phyloP scores from a whole-genome alignment of 768 basidiomycete genomes.

The Agrocybe chaxingu region DNA sequence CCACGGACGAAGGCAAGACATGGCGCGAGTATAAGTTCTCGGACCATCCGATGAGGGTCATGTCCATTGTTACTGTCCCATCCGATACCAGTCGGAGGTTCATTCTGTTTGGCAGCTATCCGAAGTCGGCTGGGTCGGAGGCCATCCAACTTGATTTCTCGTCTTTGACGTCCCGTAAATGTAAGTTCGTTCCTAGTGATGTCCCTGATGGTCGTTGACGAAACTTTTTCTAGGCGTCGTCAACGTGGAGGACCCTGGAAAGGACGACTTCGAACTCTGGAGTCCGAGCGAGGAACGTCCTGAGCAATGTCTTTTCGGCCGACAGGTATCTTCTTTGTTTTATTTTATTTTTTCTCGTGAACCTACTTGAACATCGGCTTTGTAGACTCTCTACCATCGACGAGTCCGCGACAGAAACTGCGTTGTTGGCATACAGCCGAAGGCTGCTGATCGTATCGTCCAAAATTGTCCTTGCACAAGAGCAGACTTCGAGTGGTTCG shows the following conservation, averaged over 20 bases:
- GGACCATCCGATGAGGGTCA: slow-evolving; percentile 69
- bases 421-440: slow-evolving; percentile 71
- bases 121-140: slow-evolving; percentile 47
- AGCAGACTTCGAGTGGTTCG: slow-evolving; percentile 93
- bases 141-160: slow-evolving; percentile 90
- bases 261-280: slow-evolving; percentile 98
- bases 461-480: slow-evolving; percentile 69
- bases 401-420: slow-evolving; percentile 78
- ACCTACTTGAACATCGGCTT: slow-evolving; percentile 1
- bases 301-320: slow-evolving; percentile 89
- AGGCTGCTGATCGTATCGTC: slow-evolving; percentile 48
- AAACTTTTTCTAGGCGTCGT: slow-evolving; percentile 52
- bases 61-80: slow-evolving; percentile 81
- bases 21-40: slow-evolving; percentile 91
- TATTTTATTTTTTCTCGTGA: background rate
- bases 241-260: slow-evolving; percentile 62
- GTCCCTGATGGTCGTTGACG: background rate
- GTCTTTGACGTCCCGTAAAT: slow-evolving; percentile 67
- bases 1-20: slow-evolving; percentile 80
- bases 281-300: slow-evolving; percentile 87
- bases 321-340: slow-evolving; percentile 53
- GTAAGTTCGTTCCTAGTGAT: slow-evolving; percentile 41
- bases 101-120: slow-evolving; percentile 71
- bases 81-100: slow-evolving; percentile 90
- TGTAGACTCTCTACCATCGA: slow-evolving; percentile 87